These are phyloP conservation scores for Trichoderma citrinoviride DNA, from an alignment of 2,329 filamentous ascomycete genomes.

Conservation along the genomic window DNA sequence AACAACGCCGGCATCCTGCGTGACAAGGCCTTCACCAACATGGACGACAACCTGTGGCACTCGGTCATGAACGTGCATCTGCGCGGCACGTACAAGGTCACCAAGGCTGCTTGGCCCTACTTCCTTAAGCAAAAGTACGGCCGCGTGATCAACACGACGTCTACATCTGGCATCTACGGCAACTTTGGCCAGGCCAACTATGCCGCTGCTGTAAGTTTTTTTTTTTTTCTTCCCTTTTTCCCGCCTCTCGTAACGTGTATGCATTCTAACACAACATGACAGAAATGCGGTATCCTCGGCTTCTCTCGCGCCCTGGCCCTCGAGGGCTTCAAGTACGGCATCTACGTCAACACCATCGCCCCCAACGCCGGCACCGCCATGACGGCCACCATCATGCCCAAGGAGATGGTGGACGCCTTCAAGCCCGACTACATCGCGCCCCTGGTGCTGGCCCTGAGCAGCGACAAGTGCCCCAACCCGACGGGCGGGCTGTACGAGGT, in stretches of 20 bases:
- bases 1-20: slow-evolving; percentile 98
- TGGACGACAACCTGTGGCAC: slow-evolving; percentile 93
- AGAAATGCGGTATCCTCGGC: slow-evolving; percentile 91
- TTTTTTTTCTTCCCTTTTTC: neutral
- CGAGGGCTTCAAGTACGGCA: slow-evolving; percentile 96
- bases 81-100: slow-evolving; percentile 91
- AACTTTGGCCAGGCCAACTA: slow-evolving; percentile 99
- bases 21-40: slow-evolving; percentile 97
- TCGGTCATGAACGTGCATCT: slow-evolving; percentile 90
- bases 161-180: slow-evolving; percentile 95
- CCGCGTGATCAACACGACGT: slow-evolving; percentile 93
- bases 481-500: slow-evolving; percentile 92
- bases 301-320: slow-evolving; percentile 90
- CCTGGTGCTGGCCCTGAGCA: slow-evolving; percentile 78
- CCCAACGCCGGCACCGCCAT: slow-evolving; percentile 95
- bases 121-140: slow-evolving; percentile 99
- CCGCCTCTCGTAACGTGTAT: neutral
- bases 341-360: slow-evolving; percentile 96
- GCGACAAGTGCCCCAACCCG: slow-evolving; percentile 80
- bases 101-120: slow-evolving; percentile 96
- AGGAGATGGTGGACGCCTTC: slow-evolving; percentile 97
- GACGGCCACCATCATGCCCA: slow-evolving; percentile 90
- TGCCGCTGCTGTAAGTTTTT: slow-evolving; percentile 69
- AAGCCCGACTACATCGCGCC: slow-evolving; percentile 99
- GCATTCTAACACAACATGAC: slow-evolving; percentile 15